A percentile compares a stretch with the other conserved stretches of the same genome.
Evolutionary conservation across 176 grass and related monocot species (phyloP).

Genomic region (Carex scoparia): DNA sequence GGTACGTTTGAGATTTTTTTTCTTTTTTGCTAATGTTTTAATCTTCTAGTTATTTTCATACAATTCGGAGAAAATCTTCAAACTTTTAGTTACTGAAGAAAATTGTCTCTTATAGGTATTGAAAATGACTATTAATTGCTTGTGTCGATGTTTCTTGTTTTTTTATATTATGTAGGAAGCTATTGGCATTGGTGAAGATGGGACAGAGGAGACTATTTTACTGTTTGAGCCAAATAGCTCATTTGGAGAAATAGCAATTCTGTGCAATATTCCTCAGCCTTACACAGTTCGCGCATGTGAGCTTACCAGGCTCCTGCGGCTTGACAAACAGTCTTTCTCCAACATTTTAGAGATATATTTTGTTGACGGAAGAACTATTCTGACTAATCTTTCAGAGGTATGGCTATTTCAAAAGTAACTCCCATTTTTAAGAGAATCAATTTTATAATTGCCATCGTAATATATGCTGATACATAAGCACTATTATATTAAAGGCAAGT

Average conservation of each 20-base stretch:
- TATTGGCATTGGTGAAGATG: conserved; percentile 64
- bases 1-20: conserved; percentile 39
- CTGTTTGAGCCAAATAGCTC: conserved; percentile 50
- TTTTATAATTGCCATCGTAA: not conserved
- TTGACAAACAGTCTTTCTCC: conserved; percentile 80
- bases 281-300: conserved; percentile 74
- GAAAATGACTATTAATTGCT: not conserved
- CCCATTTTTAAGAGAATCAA: not conserved
- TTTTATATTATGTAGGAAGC: conserved; percentile 48
- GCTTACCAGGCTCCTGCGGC: conserved; percentile 65
- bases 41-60: conserved; percentile 3
- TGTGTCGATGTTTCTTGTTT: not conserved
- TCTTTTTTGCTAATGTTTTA: not conserved
- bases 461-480: not conserved
- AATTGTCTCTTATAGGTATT: not conserved
- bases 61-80: not conserved
- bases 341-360: conserved; percentile 94
- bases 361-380: conserved; percentile 66
- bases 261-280: conserved; percentile 89
- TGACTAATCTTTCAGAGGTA: conserved; percentile 89
- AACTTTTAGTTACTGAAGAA: not conserved
- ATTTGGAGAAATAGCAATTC: conserved; percentile 81
- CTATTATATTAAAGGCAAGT: conserved; percentile 35
- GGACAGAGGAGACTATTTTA: conserved; percentile 59
- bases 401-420: not conserved